A percentile compares a stretch with the other conserved stretches of the same genome.
These are phyloP conservation scores for Suhomyces bokatorum DNA, from an alignment of 1,139 yeast genomes.

Conservation along the genomic window DNA sequence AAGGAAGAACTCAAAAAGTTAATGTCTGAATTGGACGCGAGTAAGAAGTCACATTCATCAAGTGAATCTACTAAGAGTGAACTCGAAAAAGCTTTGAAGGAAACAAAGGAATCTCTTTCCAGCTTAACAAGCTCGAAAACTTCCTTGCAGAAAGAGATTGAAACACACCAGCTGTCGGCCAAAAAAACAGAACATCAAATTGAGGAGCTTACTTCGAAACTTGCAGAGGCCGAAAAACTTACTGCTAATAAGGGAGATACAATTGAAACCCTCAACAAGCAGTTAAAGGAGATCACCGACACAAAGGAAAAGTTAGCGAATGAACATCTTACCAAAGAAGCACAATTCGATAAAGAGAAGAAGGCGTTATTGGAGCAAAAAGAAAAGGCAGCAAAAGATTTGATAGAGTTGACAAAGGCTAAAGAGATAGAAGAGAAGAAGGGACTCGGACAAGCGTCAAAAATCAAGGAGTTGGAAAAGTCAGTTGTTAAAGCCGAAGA, in stretches of 20 bases:
- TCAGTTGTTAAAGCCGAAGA: background rate
- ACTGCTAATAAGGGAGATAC: background rate
- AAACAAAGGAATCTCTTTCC: background rate
- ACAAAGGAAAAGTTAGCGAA: background rate
- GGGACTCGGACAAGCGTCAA: background rate
- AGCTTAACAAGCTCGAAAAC: background rate
- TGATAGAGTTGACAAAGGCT: background rate
- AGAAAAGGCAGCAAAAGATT: background rate
- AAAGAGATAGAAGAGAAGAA: background rate
- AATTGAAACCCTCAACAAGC: background rate
- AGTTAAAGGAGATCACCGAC: background rate
- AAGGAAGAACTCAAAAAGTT: slow-evolving; percentile 8
- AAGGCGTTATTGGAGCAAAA: slow-evolving; percentile 2
- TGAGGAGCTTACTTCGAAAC: background rate
- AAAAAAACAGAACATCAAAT: background rate
- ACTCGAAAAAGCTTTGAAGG: background rate
- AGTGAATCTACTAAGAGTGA: background rate
- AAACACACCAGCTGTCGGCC: background rate
- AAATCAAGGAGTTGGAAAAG: background rate
- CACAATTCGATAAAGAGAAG: background rate
- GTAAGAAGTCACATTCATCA: background rate
- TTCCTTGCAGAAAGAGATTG: background rate
- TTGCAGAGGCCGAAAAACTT: background rate
- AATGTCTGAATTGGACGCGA: background rate
- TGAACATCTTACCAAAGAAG: background rate